Conservation (phyloP, 495 filamentous ascomycete species). For the Xylaria nigripes region DNA sequence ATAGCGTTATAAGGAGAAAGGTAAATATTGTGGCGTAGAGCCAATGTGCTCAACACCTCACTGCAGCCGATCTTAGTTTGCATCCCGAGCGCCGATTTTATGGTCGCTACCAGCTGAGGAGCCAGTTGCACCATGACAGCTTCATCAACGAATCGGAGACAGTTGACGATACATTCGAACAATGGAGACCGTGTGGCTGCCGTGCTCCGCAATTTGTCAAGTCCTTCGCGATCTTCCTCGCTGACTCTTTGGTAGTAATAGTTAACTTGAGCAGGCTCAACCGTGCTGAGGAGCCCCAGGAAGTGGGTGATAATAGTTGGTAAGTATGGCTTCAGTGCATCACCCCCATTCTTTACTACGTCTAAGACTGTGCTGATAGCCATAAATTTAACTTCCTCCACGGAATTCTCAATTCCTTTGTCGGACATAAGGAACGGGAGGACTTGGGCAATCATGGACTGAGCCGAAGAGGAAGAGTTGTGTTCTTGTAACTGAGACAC, state of each 20-base stretch:
- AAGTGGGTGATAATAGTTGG: slow-evolving; percentile 73
- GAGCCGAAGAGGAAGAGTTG: slow-evolving; percentile 59
- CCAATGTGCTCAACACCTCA: slow-evolving; percentile 78
- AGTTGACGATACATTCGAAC: slow-evolving; percentile 86
- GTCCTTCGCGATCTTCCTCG: slow-evolving; percentile 75
- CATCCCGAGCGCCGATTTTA: slow-evolving; percentile 80
- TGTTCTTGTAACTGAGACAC: slow-evolving; percentile 80
- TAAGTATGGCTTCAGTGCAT: slow-evolving; percentile 66
- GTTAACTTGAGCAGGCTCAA: slow-evolving; percentile 81
- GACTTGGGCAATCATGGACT: slow-evolving; percentile 69
- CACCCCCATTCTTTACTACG: slow-evolving; percentile 77
- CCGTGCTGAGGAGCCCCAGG: slow-evolving; percentile 68
- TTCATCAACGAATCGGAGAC: slow-evolving; percentile 76
- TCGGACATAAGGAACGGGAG: slow-evolving; percentile 87
- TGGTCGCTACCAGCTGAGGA: slow-evolving; percentile 59
- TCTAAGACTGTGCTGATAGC: slow-evolving; percentile 70
- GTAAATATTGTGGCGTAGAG: slow-evolving; percentile 62
- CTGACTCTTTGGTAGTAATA: slow-evolving; percentile 85
- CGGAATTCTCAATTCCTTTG: slow-evolving; percentile 77
- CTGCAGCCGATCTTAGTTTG: slow-evolving; percentile 88
- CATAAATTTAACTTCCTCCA: slow-evolving; percentile 72
- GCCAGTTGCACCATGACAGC: slow-evolving; percentile 64
- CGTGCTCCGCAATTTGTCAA: slow-evolving; percentile 76
- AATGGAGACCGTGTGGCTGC: slow-evolving; percentile 79
- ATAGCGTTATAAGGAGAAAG: slow-evolving; percentile 69